Evolutionary conservation across 805 yeast genomes (phyloP), one percentile per base, ranked within the genome.

Genomic region (Metschnikowia baotianmanensis): DNA sequence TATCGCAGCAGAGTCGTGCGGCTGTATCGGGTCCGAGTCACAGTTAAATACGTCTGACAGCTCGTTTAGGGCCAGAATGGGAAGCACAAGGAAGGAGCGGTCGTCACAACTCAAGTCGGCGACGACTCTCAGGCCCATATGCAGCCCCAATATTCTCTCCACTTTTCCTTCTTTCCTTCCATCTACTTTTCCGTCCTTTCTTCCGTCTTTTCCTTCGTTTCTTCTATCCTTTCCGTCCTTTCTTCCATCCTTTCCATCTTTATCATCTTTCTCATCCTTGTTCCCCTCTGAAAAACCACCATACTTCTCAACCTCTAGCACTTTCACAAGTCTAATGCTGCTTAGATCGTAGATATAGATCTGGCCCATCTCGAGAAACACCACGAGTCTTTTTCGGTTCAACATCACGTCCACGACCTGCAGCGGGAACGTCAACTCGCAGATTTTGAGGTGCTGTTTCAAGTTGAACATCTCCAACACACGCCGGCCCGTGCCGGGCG

Each of bases 341-440:
- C 93, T 80, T 46, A 91, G 83, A 61, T 91, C 97, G 65, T 91
- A 93, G 34, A 91, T 78, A 58, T 81, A 86, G 8, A 93, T 78
- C 61, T 90, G 95, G 45, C 87, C 91, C 36, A 78, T 71, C 43
- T 67, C 65, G 38, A 91, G 67, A 5, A 86, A 78, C 13, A 90
- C 93, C 23, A 87, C 74, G 49, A 91, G 71, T 32, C 97, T 68
- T 52, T 85, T 83, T 31, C 97, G 74, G 62, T 91, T 93, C 65
- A 91, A 74, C 51, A 78, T 79, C 24, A 91, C 83, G 36, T 78
- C 78, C 20, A 83, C 66, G 2, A 91, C 82, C 6, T 80, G 68
- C 4, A 87, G 78, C 1, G 96, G 91, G 61, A 89, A 93, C 0
- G 91, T 78, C 51, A 91, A 68, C 57, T 91, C 98, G 63, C 98